Percentiles rank a stretch among this genome's conserved stretches.
phyloP scores from a whole-genome alignment of 2,329 filamentous ascomycete genomes.

The Pseudogymnoascus sp. region DNA sequence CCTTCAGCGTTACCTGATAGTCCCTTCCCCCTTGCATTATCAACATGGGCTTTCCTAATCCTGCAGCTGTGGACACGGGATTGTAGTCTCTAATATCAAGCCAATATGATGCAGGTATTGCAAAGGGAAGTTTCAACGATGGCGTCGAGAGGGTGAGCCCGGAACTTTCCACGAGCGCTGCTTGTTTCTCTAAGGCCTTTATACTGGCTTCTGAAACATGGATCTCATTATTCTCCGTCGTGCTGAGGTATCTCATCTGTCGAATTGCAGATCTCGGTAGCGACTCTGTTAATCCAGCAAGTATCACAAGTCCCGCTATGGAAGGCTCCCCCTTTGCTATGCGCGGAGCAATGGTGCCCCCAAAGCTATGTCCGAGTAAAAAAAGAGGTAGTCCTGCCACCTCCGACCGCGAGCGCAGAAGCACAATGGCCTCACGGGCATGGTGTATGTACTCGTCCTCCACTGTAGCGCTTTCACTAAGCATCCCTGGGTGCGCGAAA shows the following conservation, averaged over 20 bases:
- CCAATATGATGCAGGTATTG: neutral
- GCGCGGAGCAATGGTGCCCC: neutral
- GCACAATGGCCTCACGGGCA: neutral
- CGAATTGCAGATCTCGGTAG: neutral
- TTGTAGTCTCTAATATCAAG: neutral
- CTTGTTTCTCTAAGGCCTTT: neutral
- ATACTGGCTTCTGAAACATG: neutral
- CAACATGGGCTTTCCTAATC: neutral
- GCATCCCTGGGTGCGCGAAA: neutral
- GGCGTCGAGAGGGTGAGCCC: neutral
- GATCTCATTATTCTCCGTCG: neutral
- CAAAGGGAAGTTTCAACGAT: neutral
- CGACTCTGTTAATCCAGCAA: neutral
- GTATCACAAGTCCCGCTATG: neutral
- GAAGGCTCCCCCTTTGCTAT: neutral
- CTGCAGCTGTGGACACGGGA: neutral
- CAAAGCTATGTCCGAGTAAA: neutral
- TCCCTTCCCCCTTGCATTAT: neutral
- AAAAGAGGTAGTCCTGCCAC: neutral
- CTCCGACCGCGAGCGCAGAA: neutral
- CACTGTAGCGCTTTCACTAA: neutral
- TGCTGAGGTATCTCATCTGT: neutral
- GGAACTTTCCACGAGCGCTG: neutral
- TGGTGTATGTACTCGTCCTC: neutral
- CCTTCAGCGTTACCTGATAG: neutral